Percentiles rank a stretch among this genome's conserved stretches.
Conservation (phyloP, 345 rosid genomes). For the Atalantia buxifolia region DNA sequence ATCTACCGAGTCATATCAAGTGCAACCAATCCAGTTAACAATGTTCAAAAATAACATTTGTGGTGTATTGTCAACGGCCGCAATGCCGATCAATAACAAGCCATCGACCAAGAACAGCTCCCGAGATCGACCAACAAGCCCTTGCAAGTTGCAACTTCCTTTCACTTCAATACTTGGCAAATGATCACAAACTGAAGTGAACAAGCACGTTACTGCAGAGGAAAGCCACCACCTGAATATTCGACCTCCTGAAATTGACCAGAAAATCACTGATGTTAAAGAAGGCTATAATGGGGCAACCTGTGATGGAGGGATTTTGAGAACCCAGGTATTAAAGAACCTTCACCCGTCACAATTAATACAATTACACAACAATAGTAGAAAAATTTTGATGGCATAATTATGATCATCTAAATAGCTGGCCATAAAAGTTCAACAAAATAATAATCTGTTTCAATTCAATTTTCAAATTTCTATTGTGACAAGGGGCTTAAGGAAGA, state of each 20-base stretch:
- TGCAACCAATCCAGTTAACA: neutral
- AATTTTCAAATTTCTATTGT: neutral
- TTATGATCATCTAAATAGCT: neutral
- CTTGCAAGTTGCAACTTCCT: neutral
- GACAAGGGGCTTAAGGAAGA: neutral
- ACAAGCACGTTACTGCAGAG: conserved; percentile 28
- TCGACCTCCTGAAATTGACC: conserved; percentile 75
- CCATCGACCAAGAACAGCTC: conserved; percentile 1
- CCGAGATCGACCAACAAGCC: neutral
- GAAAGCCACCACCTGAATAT: conserved; percentile 82
- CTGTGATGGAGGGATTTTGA: neutral
- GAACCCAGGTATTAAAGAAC: neutral
- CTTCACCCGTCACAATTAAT: neutral
- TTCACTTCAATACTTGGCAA: neutral
- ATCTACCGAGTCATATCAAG: neutral
- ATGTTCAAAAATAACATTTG: neutral
- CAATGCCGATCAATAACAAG: neutral
- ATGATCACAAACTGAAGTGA: neutral
- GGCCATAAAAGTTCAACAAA: neutral
- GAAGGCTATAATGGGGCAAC: neutral
- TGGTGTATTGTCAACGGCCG: neutral
- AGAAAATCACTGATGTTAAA: conserved; percentile 8
- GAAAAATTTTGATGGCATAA: neutral
- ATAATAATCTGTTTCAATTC: neutral
- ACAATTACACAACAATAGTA: neutral